Evolutionary conservation across 441 rosid species (phyloP).

Genomic region (Cnidoscolus chayamansa): DNA sequence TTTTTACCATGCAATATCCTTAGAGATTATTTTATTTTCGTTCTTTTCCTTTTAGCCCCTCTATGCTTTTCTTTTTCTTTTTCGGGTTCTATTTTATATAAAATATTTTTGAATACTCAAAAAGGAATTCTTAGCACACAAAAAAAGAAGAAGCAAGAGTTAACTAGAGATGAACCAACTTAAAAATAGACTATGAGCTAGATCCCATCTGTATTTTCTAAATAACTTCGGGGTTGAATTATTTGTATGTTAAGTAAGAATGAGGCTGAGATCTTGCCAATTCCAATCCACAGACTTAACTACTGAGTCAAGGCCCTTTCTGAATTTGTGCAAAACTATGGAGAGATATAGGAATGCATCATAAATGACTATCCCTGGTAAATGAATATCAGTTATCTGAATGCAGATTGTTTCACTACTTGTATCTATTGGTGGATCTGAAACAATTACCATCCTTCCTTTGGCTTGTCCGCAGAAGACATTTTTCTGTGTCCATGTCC

Average conservation of each 20-base stretch:
- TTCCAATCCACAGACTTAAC: not conserved
- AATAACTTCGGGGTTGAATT: not conserved
- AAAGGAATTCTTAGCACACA: not conserved
- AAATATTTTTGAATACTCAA: not conserved
- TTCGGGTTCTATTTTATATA: not conserved
- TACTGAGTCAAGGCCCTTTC: not conserved
- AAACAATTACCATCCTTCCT: not conserved
- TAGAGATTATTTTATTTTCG: not conserved
- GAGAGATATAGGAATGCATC: not conserved
- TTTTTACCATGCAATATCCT: constrained; percentile 9
- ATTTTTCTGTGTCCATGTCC: not conserved
- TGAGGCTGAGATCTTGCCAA: not conserved
- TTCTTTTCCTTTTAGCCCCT: not conserved
- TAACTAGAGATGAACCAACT: not conserved
- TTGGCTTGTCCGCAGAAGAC: not conserved
- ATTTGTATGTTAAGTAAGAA: not conserved
- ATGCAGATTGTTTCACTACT: not conserved
- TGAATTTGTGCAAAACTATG: not conserved
- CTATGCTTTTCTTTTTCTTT: not conserved
- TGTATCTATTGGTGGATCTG: not conserved
- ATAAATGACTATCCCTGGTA: not conserved
- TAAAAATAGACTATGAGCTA: not conserved
- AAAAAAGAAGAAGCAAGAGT: not conserved
- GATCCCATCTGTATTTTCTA: not conserved
- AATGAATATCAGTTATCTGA: not conserved